phyloP scores from a whole-genome alignment of 257 asterid genomes.

The Salvia hispanica region DNA sequence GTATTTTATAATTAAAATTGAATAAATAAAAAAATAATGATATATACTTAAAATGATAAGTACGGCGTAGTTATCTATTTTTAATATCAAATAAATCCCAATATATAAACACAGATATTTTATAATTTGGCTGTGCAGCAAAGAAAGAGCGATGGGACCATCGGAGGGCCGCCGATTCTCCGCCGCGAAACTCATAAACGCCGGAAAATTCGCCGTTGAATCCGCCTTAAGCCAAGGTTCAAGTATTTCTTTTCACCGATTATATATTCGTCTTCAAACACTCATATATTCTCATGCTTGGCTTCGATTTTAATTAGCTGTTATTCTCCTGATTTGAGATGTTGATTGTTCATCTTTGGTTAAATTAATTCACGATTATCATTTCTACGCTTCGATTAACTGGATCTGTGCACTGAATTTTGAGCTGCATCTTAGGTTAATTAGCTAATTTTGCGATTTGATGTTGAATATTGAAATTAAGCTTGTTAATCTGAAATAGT shows the following conservation, averaged over 20 bases:
- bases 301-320: too few species aligned
- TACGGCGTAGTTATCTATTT: too few species aligned
- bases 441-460: too few species aligned
- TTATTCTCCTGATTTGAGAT: too few species aligned
- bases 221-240: conserved; percentile 54
- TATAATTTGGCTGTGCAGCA: background rate
- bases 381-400: background rate
- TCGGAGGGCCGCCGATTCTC: conserved; percentile 41
- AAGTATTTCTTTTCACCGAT: conserved; percentile 30
- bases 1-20: too few species aligned
- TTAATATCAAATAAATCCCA: too few species aligned
- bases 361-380: too few species aligned
- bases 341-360: too few species aligned
- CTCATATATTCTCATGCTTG: background rate
- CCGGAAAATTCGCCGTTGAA: conserved; percentile 57
- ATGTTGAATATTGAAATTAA: too few species aligned
- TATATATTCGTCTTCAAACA: background rate
- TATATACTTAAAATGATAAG: too few species aligned
- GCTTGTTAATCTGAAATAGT: too few species aligned
- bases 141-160: conserved; percentile 37
- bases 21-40: too few species aligned
- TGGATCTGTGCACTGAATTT: background rate
- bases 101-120: background rate
- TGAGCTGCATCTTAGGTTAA: conserved; percentile 21
- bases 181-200: conserved; percentile 49